Conservation (phyloP, 192 early-diverging fungal genomes). For the Borealophlyctis nickersoniae region DNA sequence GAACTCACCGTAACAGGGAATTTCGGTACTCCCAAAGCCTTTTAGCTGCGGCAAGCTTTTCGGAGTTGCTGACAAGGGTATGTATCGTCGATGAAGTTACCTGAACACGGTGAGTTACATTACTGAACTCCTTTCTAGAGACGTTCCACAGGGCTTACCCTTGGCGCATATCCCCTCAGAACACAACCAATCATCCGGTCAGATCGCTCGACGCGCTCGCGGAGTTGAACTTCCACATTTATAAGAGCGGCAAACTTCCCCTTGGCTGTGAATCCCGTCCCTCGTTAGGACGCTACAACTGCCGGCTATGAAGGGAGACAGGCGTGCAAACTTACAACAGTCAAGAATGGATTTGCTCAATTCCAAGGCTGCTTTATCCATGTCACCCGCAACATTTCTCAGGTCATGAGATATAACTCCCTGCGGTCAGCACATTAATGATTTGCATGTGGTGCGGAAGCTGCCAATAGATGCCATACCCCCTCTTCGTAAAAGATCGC, state of each 20-base stretch:
- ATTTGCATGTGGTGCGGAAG: neutral
- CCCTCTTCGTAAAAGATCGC: neutral
- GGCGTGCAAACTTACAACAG: neutral
- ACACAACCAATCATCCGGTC: neutral
- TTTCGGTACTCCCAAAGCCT: neutral
- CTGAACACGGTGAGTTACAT: too few species aligned
- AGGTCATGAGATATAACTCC: neutral
- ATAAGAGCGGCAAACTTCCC: too few species aligned
- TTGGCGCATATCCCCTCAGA: too few species aligned
- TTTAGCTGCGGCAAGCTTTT: too few species aligned
- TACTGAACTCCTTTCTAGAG: too few species aligned
- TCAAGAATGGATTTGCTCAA: neutral
- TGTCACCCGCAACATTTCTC: neutral
- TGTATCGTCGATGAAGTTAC: too few species aligned
- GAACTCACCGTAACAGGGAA: neutral
- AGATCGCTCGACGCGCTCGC: neutral
- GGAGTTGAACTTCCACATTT: neutral
- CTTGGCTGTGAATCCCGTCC: neutral
- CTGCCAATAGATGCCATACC: neutral
- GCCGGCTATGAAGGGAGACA: neutral
- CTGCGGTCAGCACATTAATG: neutral
- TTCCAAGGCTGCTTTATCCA: neutral
- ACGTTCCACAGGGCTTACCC: too few species aligned
- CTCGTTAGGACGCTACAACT: neutral
- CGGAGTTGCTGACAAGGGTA: too few species aligned